These are phyloP conservation scores for Conoideocrella luteorostrata DNA, from an alignment of 2,329 filamentous ascomycete species.

Conservation along the genomic window DNA sequence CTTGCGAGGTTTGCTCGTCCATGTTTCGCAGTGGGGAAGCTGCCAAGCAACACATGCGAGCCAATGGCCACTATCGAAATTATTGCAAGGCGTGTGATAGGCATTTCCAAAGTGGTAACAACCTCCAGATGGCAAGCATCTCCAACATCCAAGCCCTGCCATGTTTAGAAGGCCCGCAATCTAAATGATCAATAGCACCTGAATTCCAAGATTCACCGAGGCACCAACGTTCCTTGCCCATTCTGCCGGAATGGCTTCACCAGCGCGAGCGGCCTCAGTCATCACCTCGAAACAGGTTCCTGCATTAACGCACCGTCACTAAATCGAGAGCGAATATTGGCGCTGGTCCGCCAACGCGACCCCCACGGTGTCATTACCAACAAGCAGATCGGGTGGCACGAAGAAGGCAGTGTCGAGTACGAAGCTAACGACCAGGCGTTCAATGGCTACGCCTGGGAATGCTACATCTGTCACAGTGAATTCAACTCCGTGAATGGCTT, in stretches of 20 bases:
- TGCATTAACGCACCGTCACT: conserved; percentile 39
- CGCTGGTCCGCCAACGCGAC: conserved; percentile 39
- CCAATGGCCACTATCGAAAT: conserved; percentile 25
- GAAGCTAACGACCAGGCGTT: conserved; percentile 31
- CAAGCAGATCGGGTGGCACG: conserved; percentile 39
- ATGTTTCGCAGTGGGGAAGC: conserved; percentile 18
- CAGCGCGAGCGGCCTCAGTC: conserved; percentile 44
- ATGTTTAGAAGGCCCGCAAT: background rate
- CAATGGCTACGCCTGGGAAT: conserved; percentile 30
- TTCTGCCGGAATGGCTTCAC: conserved; percentile 43
- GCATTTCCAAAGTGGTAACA: conserved; percentile 23
- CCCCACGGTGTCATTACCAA: conserved; percentile 41
- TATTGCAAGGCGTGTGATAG: conserved; percentile 29
- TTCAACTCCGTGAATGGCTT: conserved; percentile 32
- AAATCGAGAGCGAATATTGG: conserved; percentile 41
- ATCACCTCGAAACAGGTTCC: conserved; percentile 49
- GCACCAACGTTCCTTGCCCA: conserved; percentile 40
- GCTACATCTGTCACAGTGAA: conserved; percentile 36
- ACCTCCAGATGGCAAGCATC: conserved; percentile 24
- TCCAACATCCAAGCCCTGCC: no score
- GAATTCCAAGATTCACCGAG: conserved; percentile 44
- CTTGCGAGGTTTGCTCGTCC: conserved; percentile 17
- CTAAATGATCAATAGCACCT: conserved; percentile 39
- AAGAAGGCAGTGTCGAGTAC: conserved; percentile 20
- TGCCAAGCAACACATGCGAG: conserved; percentile 7